Base-by-base conservation (phyloP, 1,284 basidiomycete genomes). In the Fomitopsis betulina region DNA sequence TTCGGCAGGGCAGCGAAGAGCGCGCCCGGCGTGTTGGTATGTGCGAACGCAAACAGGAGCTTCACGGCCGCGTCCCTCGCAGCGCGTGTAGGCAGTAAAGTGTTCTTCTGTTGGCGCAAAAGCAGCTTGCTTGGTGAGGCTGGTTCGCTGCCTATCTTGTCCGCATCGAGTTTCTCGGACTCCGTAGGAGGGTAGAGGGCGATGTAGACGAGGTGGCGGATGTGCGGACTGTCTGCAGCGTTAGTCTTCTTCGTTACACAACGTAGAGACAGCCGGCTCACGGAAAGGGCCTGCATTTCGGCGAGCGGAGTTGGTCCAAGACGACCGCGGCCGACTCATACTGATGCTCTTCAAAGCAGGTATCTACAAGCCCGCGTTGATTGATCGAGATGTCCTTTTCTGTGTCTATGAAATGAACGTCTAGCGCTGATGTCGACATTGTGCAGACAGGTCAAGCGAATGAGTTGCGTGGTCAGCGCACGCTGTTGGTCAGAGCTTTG, bases 271-370 rank as follows among this genome's bases (percentile, higher is more conserved):
- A 35, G 13, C 12, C 8, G 35, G 8, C 85, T 68, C 67, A 86
- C 86, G 73, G 64, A 3, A 79, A 76, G 10, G 86, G 86, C 54
- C 69, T 81, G 68, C 76, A 77, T 23, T 75, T 72, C n/a, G 78
- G 66, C 3, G 80, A 80, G 54, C 84, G 81, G 5, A 89, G 70
- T 57, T 85, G 82, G 59, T 83, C 81, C 0, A 91, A 76, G 19
- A 81, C 69, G 10, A 76, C 71, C 27, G 89, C 84, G 1, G 83
- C 88, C 8, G 80, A 75, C 61, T 86, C 81, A 62, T 86, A 89
- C 61, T 89, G 86, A 19, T 83, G 83, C 67, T 91, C 88, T 63
- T 91, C 88, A 39, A 91, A 82, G 60, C 83, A 85, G 49, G 77
- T 82, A 66, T 90, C 86, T 15, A 89, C 83, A 12, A 89, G 71